phyloP scores from a whole-genome alignment of 1,284 basidiomycete species.

The Tilletiopsis washingtonensis region DNA sequence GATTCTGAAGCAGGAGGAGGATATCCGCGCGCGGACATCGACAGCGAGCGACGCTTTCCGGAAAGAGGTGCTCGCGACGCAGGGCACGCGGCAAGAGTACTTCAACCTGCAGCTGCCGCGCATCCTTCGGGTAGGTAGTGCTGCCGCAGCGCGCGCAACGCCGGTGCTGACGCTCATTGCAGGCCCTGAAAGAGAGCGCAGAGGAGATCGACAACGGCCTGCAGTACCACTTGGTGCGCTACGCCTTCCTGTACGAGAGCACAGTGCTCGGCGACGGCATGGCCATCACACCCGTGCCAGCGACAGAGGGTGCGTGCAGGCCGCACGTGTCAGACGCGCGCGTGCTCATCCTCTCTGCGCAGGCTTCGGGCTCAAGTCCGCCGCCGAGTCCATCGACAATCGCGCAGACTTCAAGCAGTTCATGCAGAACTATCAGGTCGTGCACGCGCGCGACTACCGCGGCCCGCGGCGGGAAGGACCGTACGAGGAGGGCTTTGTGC shows the following conservation, averaged over 20 bases:
- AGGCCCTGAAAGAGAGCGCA: slow-evolving; percentile 81
- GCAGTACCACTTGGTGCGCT: slow-evolving; percentile 90
- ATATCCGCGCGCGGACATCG: slow-evolving; percentile 76
- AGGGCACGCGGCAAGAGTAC: slow-evolving; percentile 81
- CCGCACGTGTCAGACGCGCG: too few species aligned
- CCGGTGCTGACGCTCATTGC: slow-evolving; percentile 49
- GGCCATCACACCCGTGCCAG: slow-evolving; percentile 62
- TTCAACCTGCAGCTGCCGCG: slow-evolving; percentile 94
- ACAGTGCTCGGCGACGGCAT: slow-evolving; percentile 80
- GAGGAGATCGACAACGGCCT: slow-evolving; percentile 95
- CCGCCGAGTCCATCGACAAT: slow-evolving; percentile 87
- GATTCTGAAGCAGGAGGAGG: slow-evolving; percentile 90
- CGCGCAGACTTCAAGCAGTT: slow-evolving; percentile 87
- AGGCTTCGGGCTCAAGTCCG: slow-evolving; percentile 73
- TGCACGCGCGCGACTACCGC: slow-evolving; percentile 58
- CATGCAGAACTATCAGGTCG: slow-evolving; percentile 90
- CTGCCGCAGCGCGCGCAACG: slow-evolving; percentile 1
- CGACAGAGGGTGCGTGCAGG: neutral
- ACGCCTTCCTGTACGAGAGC: slow-evolving; percentile 88
- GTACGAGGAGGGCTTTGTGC: slow-evolving; percentile 47
- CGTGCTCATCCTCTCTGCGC: too few species aligned
- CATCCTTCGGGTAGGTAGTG: slow-evolving; percentile 65
- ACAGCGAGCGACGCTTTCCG: slow-evolving; percentile 78
- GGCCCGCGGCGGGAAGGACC: slow-evolving; percentile 47
- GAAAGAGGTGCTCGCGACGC: slow-evolving; percentile 82